Percentiles rank a stretch among this genome's conserved stretches.
Evolutionary conservation across 805 yeast genomes (phyloP).

Genomic region (Hanseniaspora nectarophila): DNA sequence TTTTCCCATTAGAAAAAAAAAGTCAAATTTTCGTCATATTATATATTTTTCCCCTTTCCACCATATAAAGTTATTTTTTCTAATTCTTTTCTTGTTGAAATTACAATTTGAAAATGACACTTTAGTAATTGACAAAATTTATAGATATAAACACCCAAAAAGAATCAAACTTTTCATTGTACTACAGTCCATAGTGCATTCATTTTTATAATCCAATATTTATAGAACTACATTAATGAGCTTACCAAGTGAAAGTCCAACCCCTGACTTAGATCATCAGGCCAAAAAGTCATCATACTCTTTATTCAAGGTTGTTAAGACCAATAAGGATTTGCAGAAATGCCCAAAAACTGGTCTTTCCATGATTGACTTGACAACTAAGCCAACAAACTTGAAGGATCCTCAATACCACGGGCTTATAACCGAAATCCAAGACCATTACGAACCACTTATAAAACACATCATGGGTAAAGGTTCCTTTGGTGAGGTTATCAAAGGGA

Average conservation of each 20-base stretch:
- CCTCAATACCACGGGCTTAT: constrained; percentile 1
- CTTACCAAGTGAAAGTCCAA: not conserved
- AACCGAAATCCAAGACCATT: constrained; percentile 1
- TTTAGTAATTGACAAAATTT: too few species aligned
- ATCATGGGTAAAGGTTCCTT: constrained; percentile 76
- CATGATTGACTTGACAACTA: constrained; percentile 6
- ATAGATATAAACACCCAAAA: too few species aligned
- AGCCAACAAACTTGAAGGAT: not conserved
- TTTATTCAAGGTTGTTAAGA: constrained; percentile 5
- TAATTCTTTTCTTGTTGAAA: too few species aligned
- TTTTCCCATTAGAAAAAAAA: too few species aligned
- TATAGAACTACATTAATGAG: not conserved
- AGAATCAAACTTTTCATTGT: too few species aligned
- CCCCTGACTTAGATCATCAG: not conserved
- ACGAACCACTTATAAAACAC: constrained; percentile 17
- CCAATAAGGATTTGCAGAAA: constrained; percentile 1
- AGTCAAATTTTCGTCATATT: too few species aligned
- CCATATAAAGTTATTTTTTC: too few species aligned
- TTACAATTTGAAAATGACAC: too few species aligned
- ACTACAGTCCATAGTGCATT: too few species aligned
- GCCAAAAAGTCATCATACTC: constrained; percentile 1
- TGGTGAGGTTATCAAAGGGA: constrained; percentile 79
- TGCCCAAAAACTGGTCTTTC: not conserved
- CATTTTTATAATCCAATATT: too few species aligned
- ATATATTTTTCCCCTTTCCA: too few species aligned